phyloP scores from a whole-genome alignment of 129 eudicot species.

The Calendula officinalis region DNA sequence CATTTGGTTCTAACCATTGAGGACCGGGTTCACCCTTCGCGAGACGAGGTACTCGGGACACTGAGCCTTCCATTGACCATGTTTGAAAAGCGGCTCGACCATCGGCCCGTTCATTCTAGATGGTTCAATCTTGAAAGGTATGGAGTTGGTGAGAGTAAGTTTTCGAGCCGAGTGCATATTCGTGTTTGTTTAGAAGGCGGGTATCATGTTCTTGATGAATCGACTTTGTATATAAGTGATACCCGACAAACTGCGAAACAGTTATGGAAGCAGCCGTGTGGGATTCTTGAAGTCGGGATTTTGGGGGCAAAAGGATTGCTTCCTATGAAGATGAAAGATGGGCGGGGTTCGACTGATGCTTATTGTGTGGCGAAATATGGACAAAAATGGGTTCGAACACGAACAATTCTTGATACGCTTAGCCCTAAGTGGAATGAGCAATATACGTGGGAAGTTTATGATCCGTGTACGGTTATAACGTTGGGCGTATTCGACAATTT shows the following conservation, averaged over 20 bases:
- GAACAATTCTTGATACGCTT: constrained; percentile 60
- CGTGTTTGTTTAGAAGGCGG: constrained; percentile 84
- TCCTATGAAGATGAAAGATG: constrained; percentile 70
- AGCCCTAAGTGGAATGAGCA: constrained; percentile 84
- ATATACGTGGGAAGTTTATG: constrained; percentile 86
- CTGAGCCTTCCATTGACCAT: constrained; percentile 45
- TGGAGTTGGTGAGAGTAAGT: constrained; percentile 60
- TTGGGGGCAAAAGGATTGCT: constrained; percentile 69
- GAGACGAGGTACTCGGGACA: constrained; percentile 59
- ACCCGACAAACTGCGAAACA: constrained; percentile 73
- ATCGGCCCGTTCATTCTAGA: constrained; percentile 57
- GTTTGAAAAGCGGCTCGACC: constrained; percentile 71
- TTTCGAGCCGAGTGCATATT: constrained; percentile 64
- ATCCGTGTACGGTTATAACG: constrained; percentile 83
- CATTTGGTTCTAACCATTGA: constrained; percentile 56
- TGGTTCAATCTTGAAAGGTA: constrained; percentile 80
- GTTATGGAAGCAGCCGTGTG: constrained; percentile 77
- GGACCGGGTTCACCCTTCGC: constrained; percentile 54
- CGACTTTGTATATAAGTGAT: constrained; percentile 78
- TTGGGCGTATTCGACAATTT: constrained; percentile 72
- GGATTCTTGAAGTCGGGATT: constrained; percentile 75
- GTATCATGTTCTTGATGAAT: constrained; percentile 79
- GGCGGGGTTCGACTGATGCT: constrained; percentile 61
- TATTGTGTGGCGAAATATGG: constrained; percentile 85
- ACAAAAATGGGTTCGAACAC: constrained; percentile 79